phyloP scores from a whole-genome alignment of 768 basidiomycete genomes.

The Clavulina sp. region DNA sequence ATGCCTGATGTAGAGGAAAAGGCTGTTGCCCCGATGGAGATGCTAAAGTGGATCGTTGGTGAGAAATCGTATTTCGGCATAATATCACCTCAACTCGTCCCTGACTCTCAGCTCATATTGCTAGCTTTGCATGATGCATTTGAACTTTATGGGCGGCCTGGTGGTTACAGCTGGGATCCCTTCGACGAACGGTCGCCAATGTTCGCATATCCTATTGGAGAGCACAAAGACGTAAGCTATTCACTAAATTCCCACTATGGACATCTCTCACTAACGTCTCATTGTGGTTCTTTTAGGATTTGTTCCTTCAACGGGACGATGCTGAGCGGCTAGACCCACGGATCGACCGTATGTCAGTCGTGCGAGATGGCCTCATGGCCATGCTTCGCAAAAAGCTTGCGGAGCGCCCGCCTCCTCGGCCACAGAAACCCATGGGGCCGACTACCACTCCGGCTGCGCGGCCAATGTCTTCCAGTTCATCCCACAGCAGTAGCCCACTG shows the following conservation, averaged over 20 bases:
- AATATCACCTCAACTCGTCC: no score
- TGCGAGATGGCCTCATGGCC: slow-evolving; percentile 42
- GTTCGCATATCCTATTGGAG: slow-evolving; percentile 87
- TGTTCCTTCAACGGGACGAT: slow-evolving; percentile 75
- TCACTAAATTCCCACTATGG: slow-evolving; percentile 1
- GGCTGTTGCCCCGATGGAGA: slow-evolving; percentile 51
- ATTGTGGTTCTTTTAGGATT: slow-evolving; percentile 28
- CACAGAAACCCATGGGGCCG: not conserved
- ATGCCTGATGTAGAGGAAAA: slow-evolving; percentile 62
- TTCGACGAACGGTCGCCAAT: slow-evolving; percentile 66
- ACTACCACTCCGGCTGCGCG: not conserved
- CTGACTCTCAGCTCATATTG: no score
- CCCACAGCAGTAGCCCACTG: not conserved
- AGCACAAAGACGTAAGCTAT: slow-evolving; percentile 58
- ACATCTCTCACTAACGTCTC: not conserved
- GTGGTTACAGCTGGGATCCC: slow-evolving; percentile 78
- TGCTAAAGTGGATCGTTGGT: slow-evolving; percentile 87
- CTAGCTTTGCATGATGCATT: slow-evolving; percentile 68
- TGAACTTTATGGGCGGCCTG: slow-evolving; percentile 74
- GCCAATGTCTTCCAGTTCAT: no score
- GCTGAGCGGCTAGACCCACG: slow-evolving; percentile 63
- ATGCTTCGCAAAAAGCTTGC: slow-evolving; percentile 51
- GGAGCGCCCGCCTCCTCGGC: slow-evolving; percentile 13
- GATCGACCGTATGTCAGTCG: slow-evolving; percentile 55
- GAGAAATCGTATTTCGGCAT: slow-evolving; percentile 21